Evolutionary conservation across 352 stramenopile species (phyloP).

Genomic region (Globisporangium solare): DNA sequence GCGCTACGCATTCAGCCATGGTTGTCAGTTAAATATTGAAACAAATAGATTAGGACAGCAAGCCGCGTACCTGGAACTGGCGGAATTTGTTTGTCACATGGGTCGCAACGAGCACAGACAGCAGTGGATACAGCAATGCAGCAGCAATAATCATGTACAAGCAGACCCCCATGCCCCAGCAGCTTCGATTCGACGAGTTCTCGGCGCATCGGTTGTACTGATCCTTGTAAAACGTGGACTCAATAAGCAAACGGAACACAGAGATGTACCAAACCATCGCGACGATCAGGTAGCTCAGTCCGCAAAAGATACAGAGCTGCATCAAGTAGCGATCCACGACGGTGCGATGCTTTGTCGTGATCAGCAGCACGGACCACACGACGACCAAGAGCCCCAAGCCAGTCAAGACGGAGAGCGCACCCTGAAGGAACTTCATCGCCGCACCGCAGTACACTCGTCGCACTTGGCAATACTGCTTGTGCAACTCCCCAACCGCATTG

Average conservation of each 20-base stretch:
- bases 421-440: slow-evolving; percentile 50
- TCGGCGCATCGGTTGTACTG: slow-evolving; percentile 68
- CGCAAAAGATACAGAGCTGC: slow-evolving; percentile 63
- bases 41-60: background rate
- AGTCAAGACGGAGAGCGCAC: slow-evolving; percentile 46
- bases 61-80: slow-evolving; percentile 28
- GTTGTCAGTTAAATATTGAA: no score
- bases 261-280: slow-evolving; percentile 64
- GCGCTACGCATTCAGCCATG: slow-evolving; percentile 13
- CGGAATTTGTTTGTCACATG: slow-evolving; percentile 62
- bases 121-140: slow-evolving; percentile 50
- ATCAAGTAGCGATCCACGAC: slow-evolving; percentile 68
- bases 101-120: slow-evolving; percentile 57
- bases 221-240: slow-evolving; percentile 78
- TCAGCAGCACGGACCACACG: slow-evolving; percentile 45
- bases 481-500: slow-evolving; percentile 51
- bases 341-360: slow-evolving; percentile 50
- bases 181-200: slow-evolving; percentile 48
- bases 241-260: slow-evolving; percentile 55
- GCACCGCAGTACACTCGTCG: slow-evolving; percentile 66
- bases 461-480: slow-evolving; percentile 74
- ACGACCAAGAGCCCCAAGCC: slow-evolving; percentile 40
- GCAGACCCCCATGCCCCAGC: slow-evolving; percentile 65
- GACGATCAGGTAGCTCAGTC: slow-evolving; percentile 36
- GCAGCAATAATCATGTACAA: slow-evolving; percentile 52